Conservation (phyloP, 805 yeast genomes). For the Pichia occidentalis region DNA sequence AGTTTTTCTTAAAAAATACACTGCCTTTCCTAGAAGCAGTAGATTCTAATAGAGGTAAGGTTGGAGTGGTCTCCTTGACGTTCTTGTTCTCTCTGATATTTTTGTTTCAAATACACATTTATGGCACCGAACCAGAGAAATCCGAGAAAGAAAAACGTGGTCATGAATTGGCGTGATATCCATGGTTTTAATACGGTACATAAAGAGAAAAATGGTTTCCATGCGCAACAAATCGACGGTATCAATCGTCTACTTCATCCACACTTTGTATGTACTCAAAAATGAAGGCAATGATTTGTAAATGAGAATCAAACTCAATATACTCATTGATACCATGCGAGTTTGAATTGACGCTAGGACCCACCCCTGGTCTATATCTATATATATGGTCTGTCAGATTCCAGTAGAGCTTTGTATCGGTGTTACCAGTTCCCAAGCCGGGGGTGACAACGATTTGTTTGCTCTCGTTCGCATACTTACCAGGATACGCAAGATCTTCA, state of each 20-base stretch:
- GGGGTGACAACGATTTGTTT: slow-evolving; percentile 44
- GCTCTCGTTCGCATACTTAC: slow-evolving; percentile 21
- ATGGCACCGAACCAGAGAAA: slow-evolving; percentile 14
- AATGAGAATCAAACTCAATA: slow-evolving; percentile 46
- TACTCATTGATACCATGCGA: slow-evolving; percentile 65
- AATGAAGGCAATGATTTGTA: slow-evolving; percentile 50
- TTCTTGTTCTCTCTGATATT: slow-evolving; percentile 27
- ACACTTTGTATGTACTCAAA: slow-evolving; percentile 45
- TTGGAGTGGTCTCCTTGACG: slow-evolving; percentile 35
- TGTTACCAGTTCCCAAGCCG: slow-evolving; percentile 58
- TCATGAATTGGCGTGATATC: background rate
- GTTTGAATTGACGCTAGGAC: slow-evolving; percentile 33
- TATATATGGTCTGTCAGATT: slow-evolving; percentile 49
- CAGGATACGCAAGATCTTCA: slow-evolving; percentile 37
- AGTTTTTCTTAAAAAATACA: slow-evolving; percentile 35
- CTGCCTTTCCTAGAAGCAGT: slow-evolving; percentile 21
- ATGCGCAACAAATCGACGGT: background rate
- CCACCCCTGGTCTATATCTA: slow-evolving; percentile 48
- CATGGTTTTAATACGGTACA: background rate
- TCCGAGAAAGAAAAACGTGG: background rate
- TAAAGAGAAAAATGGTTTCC: background rate
- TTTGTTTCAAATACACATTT: slow-evolving; percentile 23
- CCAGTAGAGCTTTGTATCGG: slow-evolving; percentile 66
- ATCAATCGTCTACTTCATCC: slow-evolving; percentile 24
- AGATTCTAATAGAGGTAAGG: slow-evolving; percentile 38